Percentiles rank a stretch among this genome's conserved stretches.
phyloP scores from a whole-genome alignment of 306 rosid genomes.

The Coriaria nepalensis region DNA sequence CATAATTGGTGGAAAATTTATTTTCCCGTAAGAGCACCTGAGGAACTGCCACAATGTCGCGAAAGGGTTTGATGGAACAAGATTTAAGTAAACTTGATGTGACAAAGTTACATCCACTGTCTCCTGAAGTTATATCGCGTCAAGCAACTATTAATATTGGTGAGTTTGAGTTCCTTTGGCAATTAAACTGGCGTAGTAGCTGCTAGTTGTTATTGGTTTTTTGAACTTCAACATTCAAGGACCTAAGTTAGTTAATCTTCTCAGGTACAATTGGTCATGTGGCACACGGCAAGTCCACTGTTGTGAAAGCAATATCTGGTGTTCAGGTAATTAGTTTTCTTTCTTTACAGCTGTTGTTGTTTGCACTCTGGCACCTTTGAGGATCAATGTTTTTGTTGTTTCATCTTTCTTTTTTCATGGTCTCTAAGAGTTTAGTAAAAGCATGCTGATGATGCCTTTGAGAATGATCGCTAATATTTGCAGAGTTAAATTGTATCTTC shows the following conservation, averaged over 20 bases:
- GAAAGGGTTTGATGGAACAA: conserved; percentile 92
- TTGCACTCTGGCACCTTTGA: too few species aligned
- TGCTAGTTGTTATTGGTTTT: not conserved
- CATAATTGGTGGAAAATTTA: too few species aligned
- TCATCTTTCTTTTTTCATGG: too few species aligned
- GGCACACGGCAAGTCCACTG: conserved; percentile 97
- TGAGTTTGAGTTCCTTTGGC: conserved; percentile 13
- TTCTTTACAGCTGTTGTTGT: too few species aligned
- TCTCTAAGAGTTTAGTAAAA: too few species aligned
- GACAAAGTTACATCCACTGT: conserved; percentile 73
- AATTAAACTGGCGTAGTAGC: not conserved
- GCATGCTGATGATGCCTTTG: too few species aligned
- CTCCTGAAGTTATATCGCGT: conserved; percentile 93
- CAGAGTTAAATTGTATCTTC: too few species aligned
- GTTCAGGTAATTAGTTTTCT: conserved; percentile 48
- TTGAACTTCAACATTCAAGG: not conserved
- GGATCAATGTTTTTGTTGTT: too few species aligned
- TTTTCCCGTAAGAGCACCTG: conserved; percentile 2
- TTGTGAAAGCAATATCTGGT: conserved; percentile 94
- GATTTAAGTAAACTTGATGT: conserved; percentile 90
- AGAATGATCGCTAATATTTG: too few species aligned
- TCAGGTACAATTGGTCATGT: conserved; percentile 95
- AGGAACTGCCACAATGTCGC: conserved; percentile 44
- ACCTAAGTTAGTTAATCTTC: conserved; percentile 9
- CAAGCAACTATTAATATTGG: conserved; percentile 95